These are phyloP conservation scores for Tubosaeta sp. DNA, from an alignment of 768 basidiomycete genomes.

Conservation along the genomic window DNA sequence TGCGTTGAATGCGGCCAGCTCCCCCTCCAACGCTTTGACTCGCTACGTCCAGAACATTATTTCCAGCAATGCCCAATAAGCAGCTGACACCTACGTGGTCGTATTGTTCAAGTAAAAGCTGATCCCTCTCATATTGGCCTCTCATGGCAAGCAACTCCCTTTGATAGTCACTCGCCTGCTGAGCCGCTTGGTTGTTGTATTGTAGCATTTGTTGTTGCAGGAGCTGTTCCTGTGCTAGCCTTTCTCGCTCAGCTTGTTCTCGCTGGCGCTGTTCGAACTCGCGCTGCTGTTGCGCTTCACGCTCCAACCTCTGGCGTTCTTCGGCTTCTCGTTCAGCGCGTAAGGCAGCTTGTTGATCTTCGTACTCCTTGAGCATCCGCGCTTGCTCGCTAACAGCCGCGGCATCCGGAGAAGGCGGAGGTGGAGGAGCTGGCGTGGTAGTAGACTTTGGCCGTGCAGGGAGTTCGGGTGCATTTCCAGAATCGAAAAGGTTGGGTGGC, in stretches of 20 bases:
- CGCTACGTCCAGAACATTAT: conserved; percentile 47
- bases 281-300: conserved; percentile 71
- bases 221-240: conserved; percentile 85
- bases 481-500: conserved; percentile 90
- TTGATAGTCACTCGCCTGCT: conserved; percentile 79
- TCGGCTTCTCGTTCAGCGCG: conserved; percentile 77
- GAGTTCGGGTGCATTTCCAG: conserved; percentile 78
- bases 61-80: not conserved
- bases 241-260: conserved; percentile 84
- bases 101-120: conserved; percentile 96
- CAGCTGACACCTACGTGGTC: conserved; percentile 60
- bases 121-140: conserved; percentile 97
- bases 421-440: conserved; percentile 57
- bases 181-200: conserved; percentile 71
- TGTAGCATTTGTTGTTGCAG: conserved; percentile 79
- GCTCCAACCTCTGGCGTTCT: conserved; percentile 72
- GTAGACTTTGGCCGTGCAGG: conserved; percentile 72
- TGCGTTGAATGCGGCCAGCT: conserved; percentile 66
- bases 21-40: conserved; percentile 92
- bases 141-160: conserved; percentile 88
- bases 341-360: conserved; percentile 90
- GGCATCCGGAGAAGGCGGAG: conserved; percentile 66
- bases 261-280: conserved; percentile 89
- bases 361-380: conserved; percentile 92
- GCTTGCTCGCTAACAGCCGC: conserved; percentile 85